Conservation (phyloP, 2,329 filamentous ascomycete genomes). For the Dactylellina sp. region DNA sequence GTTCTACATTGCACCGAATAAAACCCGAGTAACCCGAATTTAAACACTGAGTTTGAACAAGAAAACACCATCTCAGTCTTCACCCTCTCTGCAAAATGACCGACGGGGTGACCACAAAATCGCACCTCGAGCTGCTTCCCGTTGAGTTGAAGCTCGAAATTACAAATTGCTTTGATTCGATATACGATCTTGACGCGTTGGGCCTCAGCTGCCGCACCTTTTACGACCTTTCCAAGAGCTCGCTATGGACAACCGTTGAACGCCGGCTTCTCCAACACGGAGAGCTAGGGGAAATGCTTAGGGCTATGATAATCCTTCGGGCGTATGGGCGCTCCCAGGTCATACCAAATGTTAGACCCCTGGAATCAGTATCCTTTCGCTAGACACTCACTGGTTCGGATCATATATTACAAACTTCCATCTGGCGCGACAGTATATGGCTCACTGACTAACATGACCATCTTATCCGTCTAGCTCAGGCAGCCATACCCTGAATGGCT, state of each 20-base stretch:
- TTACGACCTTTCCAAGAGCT: conserved; percentile 15
- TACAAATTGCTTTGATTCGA: background rate
- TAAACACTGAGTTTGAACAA: no score
- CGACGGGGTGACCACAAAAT: background rate
- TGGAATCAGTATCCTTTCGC: no score
- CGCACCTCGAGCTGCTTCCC: conserved; percentile 11
- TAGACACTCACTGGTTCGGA: no score
- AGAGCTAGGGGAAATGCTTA: conserved; percentile 8
- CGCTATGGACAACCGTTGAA: conserved; percentile 4
- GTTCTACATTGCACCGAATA: no score
- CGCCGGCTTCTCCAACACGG: conserved; percentile 1
- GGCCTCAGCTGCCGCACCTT: conserved; percentile 13
- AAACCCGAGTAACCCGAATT: no score
- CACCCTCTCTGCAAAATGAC: conserved; percentile 6
- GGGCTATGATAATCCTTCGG: conserved; percentile 13
- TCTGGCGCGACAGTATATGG: no score
- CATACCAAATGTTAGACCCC: background rate
- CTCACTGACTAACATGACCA: no score
- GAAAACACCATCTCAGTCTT: no score
- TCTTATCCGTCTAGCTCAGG: background rate
- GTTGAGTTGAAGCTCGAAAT: conserved; percentile 32
- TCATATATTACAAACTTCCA: no score
- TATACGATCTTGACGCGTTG: conserved; percentile 29
- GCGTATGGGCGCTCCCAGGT: conserved; percentile 6
- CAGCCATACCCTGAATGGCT: background rate